phyloP scores from a whole-genome alignment of 2,329 filamentous ascomycete species.

The Cordyceps tenuipes region DNA sequence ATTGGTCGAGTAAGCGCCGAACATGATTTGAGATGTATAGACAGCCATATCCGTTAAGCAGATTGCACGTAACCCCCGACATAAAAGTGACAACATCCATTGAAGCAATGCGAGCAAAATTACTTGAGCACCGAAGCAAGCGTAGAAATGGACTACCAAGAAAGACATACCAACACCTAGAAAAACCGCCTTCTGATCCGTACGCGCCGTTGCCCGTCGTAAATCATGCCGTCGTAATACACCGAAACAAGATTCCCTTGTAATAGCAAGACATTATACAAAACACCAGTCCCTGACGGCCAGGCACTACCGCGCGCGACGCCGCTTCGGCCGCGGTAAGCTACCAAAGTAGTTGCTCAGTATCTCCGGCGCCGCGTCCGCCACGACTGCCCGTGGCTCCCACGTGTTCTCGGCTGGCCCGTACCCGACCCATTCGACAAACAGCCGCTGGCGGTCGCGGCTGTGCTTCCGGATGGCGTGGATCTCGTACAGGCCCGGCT shows the following conservation, averaged over 20 bases:
- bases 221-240: neutral
- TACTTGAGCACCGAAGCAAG: too few relatives aligned
- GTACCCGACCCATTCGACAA: conserved; percentile 31
- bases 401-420: conserved; percentile 22
- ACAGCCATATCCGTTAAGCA: too few relatives aligned
- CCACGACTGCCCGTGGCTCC: conserved; percentile 20
- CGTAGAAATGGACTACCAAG: neutral
- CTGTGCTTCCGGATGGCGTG: conserved; percentile 26
- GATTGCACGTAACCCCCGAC: too few relatives aligned
- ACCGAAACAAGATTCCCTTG: neutral
- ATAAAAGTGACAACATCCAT: too few relatives aligned
- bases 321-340: conserved; percentile 2
- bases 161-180: neutral
- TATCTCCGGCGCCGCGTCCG: conserved; percentile 20
- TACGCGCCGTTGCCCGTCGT: neutral
- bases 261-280: neutral
- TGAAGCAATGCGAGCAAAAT: too few relatives aligned
- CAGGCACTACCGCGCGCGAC: neutral
- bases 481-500: conserved; percentile 25
- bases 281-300: neutral
- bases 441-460: conserved; percentile 19
- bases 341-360: conserved; percentile 22
- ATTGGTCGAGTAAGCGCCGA: too few relatives aligned
- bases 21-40: too few relatives aligned
- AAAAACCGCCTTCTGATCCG: neutral